phyloP scores from a whole-genome alignment of 2,329 filamentous ascomycete genomes.

The Alternaria sp. region DNA sequence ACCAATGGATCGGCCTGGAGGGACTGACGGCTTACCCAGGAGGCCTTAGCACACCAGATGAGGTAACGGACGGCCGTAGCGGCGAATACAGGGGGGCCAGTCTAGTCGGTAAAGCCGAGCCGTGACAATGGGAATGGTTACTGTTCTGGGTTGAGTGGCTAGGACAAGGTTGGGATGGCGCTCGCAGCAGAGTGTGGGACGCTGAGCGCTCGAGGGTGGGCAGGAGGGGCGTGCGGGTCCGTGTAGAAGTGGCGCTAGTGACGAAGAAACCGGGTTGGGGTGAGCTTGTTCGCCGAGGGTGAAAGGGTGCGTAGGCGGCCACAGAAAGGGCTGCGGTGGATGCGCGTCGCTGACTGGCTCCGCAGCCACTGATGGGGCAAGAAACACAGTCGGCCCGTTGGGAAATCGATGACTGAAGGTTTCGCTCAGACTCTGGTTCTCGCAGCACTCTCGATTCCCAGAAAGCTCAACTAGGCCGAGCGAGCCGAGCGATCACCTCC shows the following conservation, averaged over 20 bases:
- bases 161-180: slow-evolving; percentile 33
- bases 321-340: slow-evolving; percentile 18
- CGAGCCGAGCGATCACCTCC: slow-evolving; percentile 44
- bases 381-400: slow-evolving; percentile 42
- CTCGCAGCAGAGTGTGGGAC: slow-evolving; percentile 30
- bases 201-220: slow-evolving; percentile 18
- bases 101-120: slow-evolving; percentile 45
- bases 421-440: slow-evolving; percentile 27
- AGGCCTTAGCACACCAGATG: slow-evolving; percentile 44
- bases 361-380: slow-evolving; percentile 12
- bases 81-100: slow-evolving; percentile 22
- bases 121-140: slow-evolving; percentile 40
- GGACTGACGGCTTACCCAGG: slow-evolving; percentile 39
- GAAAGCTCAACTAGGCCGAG: slow-evolving; percentile 42
- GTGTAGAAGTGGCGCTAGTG: slow-evolving; percentile 21
- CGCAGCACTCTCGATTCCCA: slow-evolving; percentile 31
- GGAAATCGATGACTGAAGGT: slow-evolving; percentile 30
- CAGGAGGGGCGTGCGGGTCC: slow-evolving; percentile 24
- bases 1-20: slow-evolving; percentile 38
- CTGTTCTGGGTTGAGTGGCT: slow-evolving; percentile 35
- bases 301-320: slow-evolving; percentile 25
- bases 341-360: slow-evolving; percentile 23
- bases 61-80: slow-evolving; percentile 44
- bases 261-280: slow-evolving; percentile 22
- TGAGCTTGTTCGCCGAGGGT: slow-evolving; percentile 29